Percentiles rank a stretch among this genome's conserved stretches.
Evolutionary conservation across 1,284 basidiomycete species (phyloP).

Genomic region (Erythrobasidium hasegawianum): DNA sequence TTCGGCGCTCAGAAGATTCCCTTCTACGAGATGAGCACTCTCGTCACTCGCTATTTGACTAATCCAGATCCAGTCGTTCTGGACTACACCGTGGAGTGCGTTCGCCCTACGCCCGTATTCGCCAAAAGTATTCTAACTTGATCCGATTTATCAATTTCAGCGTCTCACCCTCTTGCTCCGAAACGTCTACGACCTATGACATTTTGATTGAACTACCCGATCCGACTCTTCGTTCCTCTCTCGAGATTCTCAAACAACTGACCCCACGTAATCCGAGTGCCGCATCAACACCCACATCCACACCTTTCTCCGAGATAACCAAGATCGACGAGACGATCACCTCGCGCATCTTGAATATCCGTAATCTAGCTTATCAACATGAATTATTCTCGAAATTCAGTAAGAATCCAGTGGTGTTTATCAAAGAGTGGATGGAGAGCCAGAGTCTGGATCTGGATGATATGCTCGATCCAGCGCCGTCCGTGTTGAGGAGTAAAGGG

Average conservation of each 20-base stretch:
- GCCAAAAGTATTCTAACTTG: too few relatives aligned
- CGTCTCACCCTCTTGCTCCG: conserved; percentile 3
- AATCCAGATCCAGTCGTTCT: conserved; percentile 82
- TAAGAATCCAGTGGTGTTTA: conserved; percentile 71
- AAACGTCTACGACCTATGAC: conserved; percentile 66
- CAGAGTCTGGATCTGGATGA: conserved; percentile 87
- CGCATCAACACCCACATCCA: neutral
- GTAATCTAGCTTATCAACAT: conserved; percentile 78
- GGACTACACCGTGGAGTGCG: conserved; percentile 60
- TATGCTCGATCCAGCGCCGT: conserved; percentile 55
- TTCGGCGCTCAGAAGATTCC: conserved; percentile 60
- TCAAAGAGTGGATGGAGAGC: conserved; percentile 85
- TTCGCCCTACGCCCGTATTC: neutral
- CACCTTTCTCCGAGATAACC: conserved; percentile 58
- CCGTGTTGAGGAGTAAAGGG: conserved; percentile 3
- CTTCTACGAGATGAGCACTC: conserved; percentile 78
- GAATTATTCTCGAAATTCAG: conserved; percentile 83
- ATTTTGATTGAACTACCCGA: conserved; percentile 88
- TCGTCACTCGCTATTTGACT: conserved; percentile 71
- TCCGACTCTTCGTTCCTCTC: conserved; percentile 62
- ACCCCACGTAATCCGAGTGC: conserved; percentile 19
- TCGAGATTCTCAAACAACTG: conserved; percentile 30
- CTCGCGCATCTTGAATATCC: conserved; percentile 58
- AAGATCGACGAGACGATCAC: conserved; percentile 61
- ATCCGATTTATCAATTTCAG: neutral